Conservation (phyloP, 2,329 filamentous ascomycete species). For the Cryphonectria japonica region DNA sequence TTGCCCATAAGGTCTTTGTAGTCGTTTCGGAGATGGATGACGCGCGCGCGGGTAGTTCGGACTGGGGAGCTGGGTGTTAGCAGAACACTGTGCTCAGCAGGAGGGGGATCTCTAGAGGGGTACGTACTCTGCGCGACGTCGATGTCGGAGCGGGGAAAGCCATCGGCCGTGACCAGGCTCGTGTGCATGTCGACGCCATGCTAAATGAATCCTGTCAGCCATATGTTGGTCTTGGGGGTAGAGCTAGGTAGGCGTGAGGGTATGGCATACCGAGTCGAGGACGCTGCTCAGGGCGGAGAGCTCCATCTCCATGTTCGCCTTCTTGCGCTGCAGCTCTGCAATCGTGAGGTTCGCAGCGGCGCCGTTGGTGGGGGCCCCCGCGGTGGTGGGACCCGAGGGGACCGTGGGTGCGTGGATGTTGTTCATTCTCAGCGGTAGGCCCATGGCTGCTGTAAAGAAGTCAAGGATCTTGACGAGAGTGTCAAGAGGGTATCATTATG, state of each 20-base stretch:
- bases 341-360: constrained; percentile 69
- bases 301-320: constrained; percentile 83
- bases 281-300: constrained; percentile 82
- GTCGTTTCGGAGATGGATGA: constrained; percentile 89
- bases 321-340: constrained; percentile 79
- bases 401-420: constrained; percentile 63
- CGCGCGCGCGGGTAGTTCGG: constrained; percentile 87
- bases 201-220: constrained; percentile 48
- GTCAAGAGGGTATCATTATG: background rate
- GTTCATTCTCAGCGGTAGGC: constrained; percentile 51
- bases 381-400: constrained; percentile 75
- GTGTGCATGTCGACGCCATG: constrained; percentile 95
- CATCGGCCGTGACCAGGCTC: constrained; percentile 81
- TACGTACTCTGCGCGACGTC: constrained; percentile 88
- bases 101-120: background rate
- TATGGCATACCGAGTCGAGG: constrained; percentile 73
- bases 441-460: constrained; percentile 33
- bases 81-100: background rate
- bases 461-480: background rate
- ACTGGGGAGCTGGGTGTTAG: constrained; percentile 55
- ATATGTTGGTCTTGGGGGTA: background rate
- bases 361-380: constrained; percentile 59
- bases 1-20: constrained; percentile 85
- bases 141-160: constrained; percentile 89
- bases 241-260: background rate